Base-by-base conservation (phyloP, 2,329 filamentous ascomycete species). In the Alternaria hordeiaustralica region DNA sequence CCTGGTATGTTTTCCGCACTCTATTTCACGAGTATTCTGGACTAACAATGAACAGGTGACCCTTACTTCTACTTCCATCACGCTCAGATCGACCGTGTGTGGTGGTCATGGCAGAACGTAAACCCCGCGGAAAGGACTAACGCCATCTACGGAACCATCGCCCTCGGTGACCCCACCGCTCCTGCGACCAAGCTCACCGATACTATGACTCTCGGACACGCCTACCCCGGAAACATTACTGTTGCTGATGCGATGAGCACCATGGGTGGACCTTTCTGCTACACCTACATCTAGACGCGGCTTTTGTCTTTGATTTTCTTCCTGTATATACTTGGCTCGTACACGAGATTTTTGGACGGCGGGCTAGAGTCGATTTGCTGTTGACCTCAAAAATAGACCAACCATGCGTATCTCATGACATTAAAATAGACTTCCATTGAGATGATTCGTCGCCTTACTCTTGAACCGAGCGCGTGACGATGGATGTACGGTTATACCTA, bases 91-190 rank as follows among this genome's bases (percentile, higher is more conserved):
- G 84, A 86, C 65, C 79, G 82, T 7, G 71, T 80, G 1, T 86
- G 80, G 79, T 84, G 82, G 82, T 83, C 82, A 41, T 86, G 84
- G 84, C 83, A 86, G 71, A 83, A 82, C 60, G 67, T 82, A 51
- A 76, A 83, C 60, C 75, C 75, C 36, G 65, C 72, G 30, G 68
- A 75, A 25, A 78, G 83, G 12, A 77, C 78, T 49, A 74, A 77
- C 45, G 74, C 73, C 28, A 81, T 85, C 61, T 72, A 75, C 44
- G 76, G 74, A 25, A 84, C 83, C 4, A 84, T 80, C n/a, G 75
- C 72, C 8, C 83, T 84, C 3, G 78, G 81, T 20, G 75, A 82
- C 43, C 82, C 83, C 4, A 76, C 81, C 3, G 82, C 81, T 15
- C 67, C 80, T 3, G 81, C 82, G 53, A 80, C 82, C 30, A 84